Evolutionary conservation across 305 asterid species (phyloP).

Genomic region (Stenogyne calaminthoides): DNA sequence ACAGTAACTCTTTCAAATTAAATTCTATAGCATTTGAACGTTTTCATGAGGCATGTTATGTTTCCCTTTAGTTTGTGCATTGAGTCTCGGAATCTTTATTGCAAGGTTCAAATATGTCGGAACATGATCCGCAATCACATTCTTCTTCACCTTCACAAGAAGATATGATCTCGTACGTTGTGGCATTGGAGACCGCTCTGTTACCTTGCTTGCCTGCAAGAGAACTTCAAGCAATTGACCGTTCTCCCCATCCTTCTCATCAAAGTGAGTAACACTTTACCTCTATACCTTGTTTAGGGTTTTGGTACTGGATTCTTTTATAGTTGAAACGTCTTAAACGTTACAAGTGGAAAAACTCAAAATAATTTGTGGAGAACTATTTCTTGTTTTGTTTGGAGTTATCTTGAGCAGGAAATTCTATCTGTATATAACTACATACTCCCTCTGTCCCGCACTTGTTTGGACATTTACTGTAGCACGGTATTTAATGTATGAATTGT

Average conservation of each 20-base stretch:
- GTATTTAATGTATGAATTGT: too few relatives aligned
- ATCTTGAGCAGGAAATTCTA: neutral
- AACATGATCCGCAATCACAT: constrained; percentile 52
- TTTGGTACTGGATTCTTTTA: neutral
- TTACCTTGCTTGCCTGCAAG: constrained; percentile 96
- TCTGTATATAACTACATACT: too few relatives aligned
- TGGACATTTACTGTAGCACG: too few relatives aligned
- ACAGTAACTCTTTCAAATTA: neutral
- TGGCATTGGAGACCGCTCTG: constrained; percentile 89
- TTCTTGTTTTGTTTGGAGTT: constrained; percentile 2
- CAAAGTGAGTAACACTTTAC: constrained; percentile 59
- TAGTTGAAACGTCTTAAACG: neutral
- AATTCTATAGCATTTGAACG: neutral
- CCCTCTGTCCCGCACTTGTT: too few relatives aligned
- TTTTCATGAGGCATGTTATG: neutral
- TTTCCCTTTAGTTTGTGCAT: constrained; percentile 20
- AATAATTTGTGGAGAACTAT: neutral
- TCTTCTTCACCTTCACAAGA: constrained; percentile 54
- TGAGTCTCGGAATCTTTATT: neutral
- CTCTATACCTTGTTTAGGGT: neutral
- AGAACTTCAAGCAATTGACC: constrained; percentile 94
- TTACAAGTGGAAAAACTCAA: neutral
- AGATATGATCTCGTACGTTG: constrained; percentile 79
- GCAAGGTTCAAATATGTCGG: constrained; percentile 51
- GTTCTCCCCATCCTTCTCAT: constrained; percentile 96